Evolutionary conservation across 352 stramenopile genomes (phyloP).

Genomic region (Thalassiosira livingstoniorum): DNA sequence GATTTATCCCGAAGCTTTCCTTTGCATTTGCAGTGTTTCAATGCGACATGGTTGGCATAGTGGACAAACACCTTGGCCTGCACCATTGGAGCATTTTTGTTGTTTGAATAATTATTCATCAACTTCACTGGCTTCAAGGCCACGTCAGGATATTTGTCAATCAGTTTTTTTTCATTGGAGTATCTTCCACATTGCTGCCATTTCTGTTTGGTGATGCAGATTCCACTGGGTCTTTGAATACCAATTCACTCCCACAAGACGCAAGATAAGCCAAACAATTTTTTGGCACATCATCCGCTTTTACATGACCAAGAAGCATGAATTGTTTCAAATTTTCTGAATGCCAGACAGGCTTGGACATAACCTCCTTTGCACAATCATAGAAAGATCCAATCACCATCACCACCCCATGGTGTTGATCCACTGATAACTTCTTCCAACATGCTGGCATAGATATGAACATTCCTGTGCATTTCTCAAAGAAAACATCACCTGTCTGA

Average conservation of each 20-base stretch:
- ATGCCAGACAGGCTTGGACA: not conserved
- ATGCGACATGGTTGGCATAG: not conserved
- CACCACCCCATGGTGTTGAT: not conserved
- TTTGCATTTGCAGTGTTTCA: not conserved
- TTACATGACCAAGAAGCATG: not conserved
- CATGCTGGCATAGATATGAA: not conserved
- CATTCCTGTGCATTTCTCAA: not conserved
- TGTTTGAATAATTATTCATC: not conserved
- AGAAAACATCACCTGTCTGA: not conserved
- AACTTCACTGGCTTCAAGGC: constrained; percentile 1
- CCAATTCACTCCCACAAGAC: not conserved
- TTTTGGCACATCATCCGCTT: not conserved
- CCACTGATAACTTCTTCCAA: not conserved
- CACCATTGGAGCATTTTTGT: not conserved
- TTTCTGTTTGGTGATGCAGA: not conserved
- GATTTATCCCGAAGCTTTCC: not conserved
- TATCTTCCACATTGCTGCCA: not conserved
- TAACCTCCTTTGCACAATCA: not conserved
- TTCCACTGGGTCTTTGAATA: not conserved
- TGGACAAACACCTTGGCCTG: not conserved
- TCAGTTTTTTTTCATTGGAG: not conserved
- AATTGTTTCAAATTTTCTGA: not conserved
- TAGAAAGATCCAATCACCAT: not conserved
- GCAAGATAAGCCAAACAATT: not conserved
- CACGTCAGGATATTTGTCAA: constrained; percentile 2